A percentile compares a stretch with the other conserved stretches of the same genome.
Conservation (phyloP, 306 rosid species). For the Citrullus amarus region DNA sequence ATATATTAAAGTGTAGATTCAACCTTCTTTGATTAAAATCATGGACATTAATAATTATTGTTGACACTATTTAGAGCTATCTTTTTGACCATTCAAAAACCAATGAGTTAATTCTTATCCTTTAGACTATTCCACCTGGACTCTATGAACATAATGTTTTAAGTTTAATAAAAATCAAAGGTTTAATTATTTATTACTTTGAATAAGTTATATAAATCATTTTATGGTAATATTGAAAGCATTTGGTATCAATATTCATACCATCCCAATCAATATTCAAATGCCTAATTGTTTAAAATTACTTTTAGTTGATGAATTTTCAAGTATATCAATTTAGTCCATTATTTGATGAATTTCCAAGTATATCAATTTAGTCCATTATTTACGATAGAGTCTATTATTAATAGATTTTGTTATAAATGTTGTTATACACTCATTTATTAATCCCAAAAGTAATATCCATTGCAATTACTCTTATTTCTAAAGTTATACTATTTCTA, state of each 20-base stretch:
- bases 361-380: no score
- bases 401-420: no score
- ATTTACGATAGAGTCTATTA: no score
- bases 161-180: neutral
- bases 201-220: neutral
- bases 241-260: neutral
- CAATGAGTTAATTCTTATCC: neutral
- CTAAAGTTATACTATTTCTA: no score
- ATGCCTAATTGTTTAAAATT: no score
- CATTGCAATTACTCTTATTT: no score
- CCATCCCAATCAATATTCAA: no score
- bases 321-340: no score
- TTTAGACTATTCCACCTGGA: neutral
- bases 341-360: no score
- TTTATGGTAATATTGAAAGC: neutral
- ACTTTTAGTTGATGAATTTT: no score
- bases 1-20: neutral
- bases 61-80: neutral
- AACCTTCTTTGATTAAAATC: neutral
- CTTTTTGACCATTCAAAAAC: neutral
- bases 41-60: neutral
- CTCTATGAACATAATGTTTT: neutral
- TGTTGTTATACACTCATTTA: no score
- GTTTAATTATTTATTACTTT: neutral
- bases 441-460: no score